Conservation (phyloP, 148 eudicot species). For the Nyssa sinensis region DNA sequence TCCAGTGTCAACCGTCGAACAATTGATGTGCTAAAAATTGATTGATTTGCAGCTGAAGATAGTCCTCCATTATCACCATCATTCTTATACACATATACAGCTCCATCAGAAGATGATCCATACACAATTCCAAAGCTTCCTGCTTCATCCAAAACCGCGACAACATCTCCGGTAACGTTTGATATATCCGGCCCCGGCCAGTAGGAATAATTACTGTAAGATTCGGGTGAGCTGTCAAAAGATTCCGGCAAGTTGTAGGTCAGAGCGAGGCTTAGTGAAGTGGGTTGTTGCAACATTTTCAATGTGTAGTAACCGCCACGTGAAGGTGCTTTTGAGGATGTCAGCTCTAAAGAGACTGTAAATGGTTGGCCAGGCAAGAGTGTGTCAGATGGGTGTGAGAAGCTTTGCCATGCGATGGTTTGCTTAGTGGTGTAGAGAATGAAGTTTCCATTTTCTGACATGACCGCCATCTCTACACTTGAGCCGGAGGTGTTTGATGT, state of each 20-base stretch:
- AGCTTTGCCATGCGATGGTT: conserved; percentile 58
- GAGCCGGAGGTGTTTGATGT: conserved; percentile 61
- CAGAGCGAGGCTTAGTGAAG: conserved; percentile 71
- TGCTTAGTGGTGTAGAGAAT: conserved; percentile 39
- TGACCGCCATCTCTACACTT: conserved; percentile 36
- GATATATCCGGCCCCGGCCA: conserved; percentile 87
- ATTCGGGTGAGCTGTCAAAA: conserved; percentile 24
- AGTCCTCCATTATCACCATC: conserved; percentile 56
- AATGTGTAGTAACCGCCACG: conserved; percentile 66
- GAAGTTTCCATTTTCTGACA: conserved; percentile 78
- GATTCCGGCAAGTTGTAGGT: conserved; percentile 63
- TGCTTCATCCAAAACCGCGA: conserved; percentile 60
- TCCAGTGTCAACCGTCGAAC: conserved; percentile 58
- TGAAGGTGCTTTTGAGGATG: conserved; percentile 37
- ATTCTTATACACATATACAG: conserved; percentile 81
- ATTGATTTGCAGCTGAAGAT: conserved; percentile 32
- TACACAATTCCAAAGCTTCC: conserved; percentile 87
- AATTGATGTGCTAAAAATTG: conserved; percentile 19
- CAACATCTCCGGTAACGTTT: conserved; percentile 74
- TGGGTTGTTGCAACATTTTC: conserved; percentile 80
- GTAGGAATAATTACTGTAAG: conserved; percentile 58
- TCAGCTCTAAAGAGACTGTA: conserved; percentile 47
- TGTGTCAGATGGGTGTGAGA: conserved; percentile 79
- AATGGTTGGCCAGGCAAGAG: conserved; percentile 84
- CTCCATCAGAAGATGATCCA: conserved; percentile 66